phyloP scores from a whole-genome alignment of 768 basidiomycete genomes.

The Roridomyces roridus region DNA sequence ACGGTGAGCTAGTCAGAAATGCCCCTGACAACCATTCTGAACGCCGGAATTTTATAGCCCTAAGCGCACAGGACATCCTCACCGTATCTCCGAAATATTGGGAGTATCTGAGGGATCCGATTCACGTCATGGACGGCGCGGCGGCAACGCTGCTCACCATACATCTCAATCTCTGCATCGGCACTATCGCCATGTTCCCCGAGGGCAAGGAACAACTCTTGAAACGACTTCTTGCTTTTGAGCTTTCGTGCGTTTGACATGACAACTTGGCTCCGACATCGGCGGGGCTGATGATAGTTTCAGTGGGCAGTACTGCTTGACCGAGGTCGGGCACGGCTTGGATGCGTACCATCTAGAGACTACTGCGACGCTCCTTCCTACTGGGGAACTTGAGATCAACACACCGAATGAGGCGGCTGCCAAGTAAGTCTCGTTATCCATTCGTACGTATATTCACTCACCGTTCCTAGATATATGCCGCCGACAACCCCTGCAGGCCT shows the following conservation, averaged over 20 bases:
- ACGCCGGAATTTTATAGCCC: too few relatives aligned
- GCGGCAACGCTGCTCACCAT: constrained; percentile 6
- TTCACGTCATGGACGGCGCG: constrained; percentile 3
- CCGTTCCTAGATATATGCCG: constrained; percentile 49
- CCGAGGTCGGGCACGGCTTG: constrained; percentile 54
- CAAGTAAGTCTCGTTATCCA: too few relatives aligned
- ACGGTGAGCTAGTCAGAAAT: too few relatives aligned
- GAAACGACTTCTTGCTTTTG: constrained; percentile 1
- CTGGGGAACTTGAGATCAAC: constrained; percentile 56
- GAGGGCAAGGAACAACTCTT: neutral
- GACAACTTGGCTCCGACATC: too few relatives aligned
- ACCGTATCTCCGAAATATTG: too few relatives aligned
- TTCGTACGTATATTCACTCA: too few relatives aligned
- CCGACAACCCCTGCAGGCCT: constrained; percentile 44
- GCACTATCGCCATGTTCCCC: constrained; percentile 1
- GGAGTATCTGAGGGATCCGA: too few relatives aligned
- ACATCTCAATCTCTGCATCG: constrained; percentile 7
- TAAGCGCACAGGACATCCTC: too few relatives aligned
- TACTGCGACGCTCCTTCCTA: constrained; percentile 55
- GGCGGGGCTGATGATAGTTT: neutral
- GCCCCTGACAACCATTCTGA: too few relatives aligned
- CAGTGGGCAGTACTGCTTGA: constrained; percentile 9
- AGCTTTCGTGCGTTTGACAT: neutral
- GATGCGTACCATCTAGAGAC: constrained; percentile 69
- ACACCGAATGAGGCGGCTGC: constrained; percentile 64